Evolutionary conservation across 2,329 filamentous ascomycete species (phyloP).

Genomic region (Clarireedia paspali): DNA sequence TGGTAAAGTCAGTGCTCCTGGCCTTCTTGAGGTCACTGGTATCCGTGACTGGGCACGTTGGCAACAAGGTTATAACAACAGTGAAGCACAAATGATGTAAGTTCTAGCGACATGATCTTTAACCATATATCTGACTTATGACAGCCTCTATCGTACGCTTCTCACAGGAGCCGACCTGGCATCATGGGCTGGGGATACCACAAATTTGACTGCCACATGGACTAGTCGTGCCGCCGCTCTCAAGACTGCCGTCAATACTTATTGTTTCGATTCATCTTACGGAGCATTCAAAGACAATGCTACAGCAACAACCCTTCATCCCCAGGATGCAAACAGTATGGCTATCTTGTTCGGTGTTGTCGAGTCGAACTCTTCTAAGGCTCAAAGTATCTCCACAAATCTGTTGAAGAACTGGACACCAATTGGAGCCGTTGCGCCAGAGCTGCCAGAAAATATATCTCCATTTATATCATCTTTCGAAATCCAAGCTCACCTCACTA

Average conservation of each 20-base stretch:
- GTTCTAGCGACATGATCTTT: background rate
- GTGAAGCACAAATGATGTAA: slow-evolving; percentile 25
- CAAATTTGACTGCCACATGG: slow-evolving; percentile 17
- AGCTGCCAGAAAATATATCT: slow-evolving; percentile 49
- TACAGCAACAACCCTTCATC: slow-evolving; percentile 46
- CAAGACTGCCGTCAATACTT: slow-evolving; percentile 17
- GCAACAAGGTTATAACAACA: slow-evolving; percentile 22
- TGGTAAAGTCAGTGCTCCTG: slow-evolving; percentile 33
- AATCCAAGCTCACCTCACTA: slow-evolving; percentile 46
- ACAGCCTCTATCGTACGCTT: slow-evolving; percentile 37
- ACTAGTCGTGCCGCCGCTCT: slow-evolving; percentile 12
- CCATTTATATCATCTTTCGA: slow-evolving; percentile 53
- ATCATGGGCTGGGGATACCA: slow-evolving; percentile 30
- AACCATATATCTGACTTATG: background rate
- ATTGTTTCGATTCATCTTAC: slow-evolving; percentile 16
- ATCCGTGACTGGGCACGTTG: slow-evolving; percentile 24
- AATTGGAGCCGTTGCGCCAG: slow-evolving; percentile 46
- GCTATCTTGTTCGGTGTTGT: slow-evolving; percentile 33
- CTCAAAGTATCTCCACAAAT: slow-evolving; percentile 27
- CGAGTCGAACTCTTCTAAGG: slow-evolving; percentile 18
- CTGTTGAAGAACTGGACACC: slow-evolving; percentile 42
- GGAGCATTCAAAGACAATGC: slow-evolving; percentile 29
- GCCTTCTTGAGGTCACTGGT: slow-evolving; percentile 23
- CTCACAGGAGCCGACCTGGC: slow-evolving; percentile 40
- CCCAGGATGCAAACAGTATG: slow-evolving; percentile 54